Evolutionary conservation across 148 eudicot genomes (phyloP), one percentile per base, ranked within the genome.

Genomic region (Beta vulgaris): DNA sequence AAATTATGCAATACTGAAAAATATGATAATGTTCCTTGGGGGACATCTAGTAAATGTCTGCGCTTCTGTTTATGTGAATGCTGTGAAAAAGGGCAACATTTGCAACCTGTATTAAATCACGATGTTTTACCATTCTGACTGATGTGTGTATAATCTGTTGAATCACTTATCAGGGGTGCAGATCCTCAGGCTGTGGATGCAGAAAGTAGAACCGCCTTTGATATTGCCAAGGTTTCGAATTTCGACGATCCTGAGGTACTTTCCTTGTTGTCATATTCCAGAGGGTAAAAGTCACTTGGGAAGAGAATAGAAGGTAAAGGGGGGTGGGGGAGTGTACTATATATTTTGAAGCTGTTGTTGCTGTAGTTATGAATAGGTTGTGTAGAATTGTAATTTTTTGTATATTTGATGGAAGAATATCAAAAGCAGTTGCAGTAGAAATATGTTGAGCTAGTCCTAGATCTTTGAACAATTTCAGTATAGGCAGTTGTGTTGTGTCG

Each of bases 191-290:
- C 89, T 73, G 73, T 84, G 55, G 78, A 87, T 49, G 82, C 77
- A 11, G 93, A 86, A 83, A 90, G 91, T 78, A 88, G 85, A 84
- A 84, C 84, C 51, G 82, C 93, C 12, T 76, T 86, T 51, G 88
- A 94, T 71, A 82, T 91, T 78, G 97, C 93, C 4, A 72, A 83
- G 74, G 93, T 86, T 46, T 79, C 85, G 16, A 89, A 86, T 77
- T 83, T 91, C 77, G 90, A 83, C 2, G 97, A 94, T 76, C 77
- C 72, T 77, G 93, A 94, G 73, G 89, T 91, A 69, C 86, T 91
- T 77, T 82, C 87, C 62, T 48, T 86, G 39, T 80, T 94, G 65
- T 84, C 91, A 14, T 89, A 86, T 49, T 71, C 83, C 54, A 87
- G 81, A 71, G 69, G 85, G 54, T 83, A 86, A 78, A 64, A 44